Conservation (phyloP, 2,329 filamentous ascomycete genomes). For the Metarhizium humberi region DNA sequence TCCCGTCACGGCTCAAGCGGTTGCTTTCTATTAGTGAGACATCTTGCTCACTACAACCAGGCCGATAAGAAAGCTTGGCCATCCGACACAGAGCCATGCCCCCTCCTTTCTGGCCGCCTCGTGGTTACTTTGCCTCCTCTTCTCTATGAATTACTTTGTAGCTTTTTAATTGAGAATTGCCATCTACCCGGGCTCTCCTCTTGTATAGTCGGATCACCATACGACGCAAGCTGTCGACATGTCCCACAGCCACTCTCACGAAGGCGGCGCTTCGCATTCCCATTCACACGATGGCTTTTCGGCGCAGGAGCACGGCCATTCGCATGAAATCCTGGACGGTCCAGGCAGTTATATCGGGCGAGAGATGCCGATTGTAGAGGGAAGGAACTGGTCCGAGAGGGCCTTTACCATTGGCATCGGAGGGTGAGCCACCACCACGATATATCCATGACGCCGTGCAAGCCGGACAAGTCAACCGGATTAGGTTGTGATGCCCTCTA, state of each 20-base stretch:
- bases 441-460: too few species aligned
- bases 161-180: too few species aligned
- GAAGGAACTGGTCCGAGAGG: conserved; percentile 76
- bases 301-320: conserved; percentile 76
- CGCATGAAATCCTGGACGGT: conserved; percentile 88
- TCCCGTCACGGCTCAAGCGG: too few species aligned
- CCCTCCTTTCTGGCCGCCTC: background rate
- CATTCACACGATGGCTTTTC: conserved; percentile 52
- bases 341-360: conserved; percentile 83
- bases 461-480: too few species aligned
- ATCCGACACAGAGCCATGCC: background rate
- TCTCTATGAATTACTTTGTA: too few species aligned
- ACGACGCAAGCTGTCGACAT: conserved; percentile 12
- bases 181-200: too few species aligned
- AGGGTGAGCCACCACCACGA: conserved; percentile 50
- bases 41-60: background rate
- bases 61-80: background rate
- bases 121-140: background rate
- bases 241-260: conserved; percentile 43
- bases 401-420: conserved; percentile 98
- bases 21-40: background rate
- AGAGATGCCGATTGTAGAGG: conserved; percentile 89
- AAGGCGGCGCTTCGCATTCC: conserved; percentile 43
- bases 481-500: too few species aligned
- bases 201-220: too few species aligned